phyloP scores from a whole-genome alignment of 2,329 filamentous ascomycete genomes.

The Aspergillus fumigatiaffinis region DNA sequence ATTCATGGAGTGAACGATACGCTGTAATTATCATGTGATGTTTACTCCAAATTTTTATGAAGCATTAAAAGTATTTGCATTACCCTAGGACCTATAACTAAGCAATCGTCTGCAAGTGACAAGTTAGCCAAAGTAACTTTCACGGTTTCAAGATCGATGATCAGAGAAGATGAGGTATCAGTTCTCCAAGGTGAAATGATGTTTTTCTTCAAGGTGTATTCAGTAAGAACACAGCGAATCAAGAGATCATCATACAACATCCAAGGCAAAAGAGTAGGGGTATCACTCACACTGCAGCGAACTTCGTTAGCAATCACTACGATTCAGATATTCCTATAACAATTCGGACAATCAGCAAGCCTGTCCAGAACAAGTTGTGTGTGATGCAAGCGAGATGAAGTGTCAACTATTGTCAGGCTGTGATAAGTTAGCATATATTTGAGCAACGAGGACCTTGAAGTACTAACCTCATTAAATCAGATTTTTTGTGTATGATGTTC shows the following conservation, averaged over 20 bases:
- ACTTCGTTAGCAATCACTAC: slow-evolving; percentile 1
- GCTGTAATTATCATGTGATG: not conserved
- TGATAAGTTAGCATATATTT: slow-evolving; percentile 29
- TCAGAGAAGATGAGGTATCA: slow-evolving; percentile 38
- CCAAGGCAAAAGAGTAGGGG: slow-evolving; percentile 1
- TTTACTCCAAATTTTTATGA: slow-evolving; percentile 1
- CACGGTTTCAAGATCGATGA: slow-evolving; percentile 3
- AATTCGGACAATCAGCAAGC: slow-evolving; percentile 25
- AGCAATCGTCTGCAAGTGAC: not conserved
- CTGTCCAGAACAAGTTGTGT: slow-evolving; percentile 18
- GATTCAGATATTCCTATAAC: slow-evolving; percentile 13
- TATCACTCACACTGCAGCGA: slow-evolving; percentile 20
- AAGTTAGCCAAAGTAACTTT: slow-evolving; percentile 7
- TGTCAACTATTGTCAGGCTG: slow-evolving; percentile 43
- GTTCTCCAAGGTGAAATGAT: slow-evolving; percentile 63
- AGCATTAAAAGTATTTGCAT: not conserved
- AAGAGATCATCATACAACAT: slow-evolving; percentile 54
- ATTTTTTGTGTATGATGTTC: slow-evolving; percentile 64
- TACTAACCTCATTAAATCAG: slow-evolving; percentile 66
- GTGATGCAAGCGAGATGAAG: slow-evolving; percentile 21
- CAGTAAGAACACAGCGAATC: slow-evolving; percentile 64
- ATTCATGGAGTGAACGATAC: slow-evolving; percentile 27
- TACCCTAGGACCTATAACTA: not conserved
- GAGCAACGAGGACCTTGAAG: not conserved
- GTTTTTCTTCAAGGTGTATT: slow-evolving; percentile 55